Evolutionary conservation across 2,329 filamentous ascomycete species (phyloP).

Genomic region (Cladophialophora psammophila): DNA sequence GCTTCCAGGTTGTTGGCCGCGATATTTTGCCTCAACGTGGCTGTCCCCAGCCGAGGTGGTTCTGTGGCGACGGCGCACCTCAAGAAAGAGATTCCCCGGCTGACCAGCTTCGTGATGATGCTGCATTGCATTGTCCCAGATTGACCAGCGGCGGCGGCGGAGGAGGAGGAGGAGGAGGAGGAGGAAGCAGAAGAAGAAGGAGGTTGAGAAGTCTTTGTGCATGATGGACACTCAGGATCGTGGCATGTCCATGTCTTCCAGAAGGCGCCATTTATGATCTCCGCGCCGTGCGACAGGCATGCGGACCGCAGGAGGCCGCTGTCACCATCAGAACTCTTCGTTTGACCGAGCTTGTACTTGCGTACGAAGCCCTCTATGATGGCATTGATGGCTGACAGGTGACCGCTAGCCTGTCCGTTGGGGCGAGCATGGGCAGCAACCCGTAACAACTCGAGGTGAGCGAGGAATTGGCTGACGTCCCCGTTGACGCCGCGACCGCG

Average conservation of each 20-base stretch:
- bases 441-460: constrained; percentile 23
- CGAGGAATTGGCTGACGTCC: constrained; percentile 26
- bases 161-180: no score
- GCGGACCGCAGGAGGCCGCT: constrained; percentile 13
- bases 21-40: not conserved
- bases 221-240: constrained; percentile 5
- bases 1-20: not conserved
- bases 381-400: constrained; percentile 16
- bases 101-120: not conserved
- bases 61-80: constrained; percentile 6
- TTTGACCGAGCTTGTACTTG: constrained; percentile 2
- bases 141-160: no score
- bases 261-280: constrained; percentile 25
- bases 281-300: constrained; percentile 15
- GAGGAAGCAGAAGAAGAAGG: not conserved
- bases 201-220: not conserved
- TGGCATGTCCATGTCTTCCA: constrained; percentile 24
- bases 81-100: constrained; percentile 6
- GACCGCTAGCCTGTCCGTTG: not conserved
- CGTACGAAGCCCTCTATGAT: constrained; percentile 13
- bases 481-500: constrained; percentile 21
- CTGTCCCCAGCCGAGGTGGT: not conserved
- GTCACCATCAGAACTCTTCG: not conserved
- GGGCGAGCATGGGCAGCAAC: constrained; percentile 9
- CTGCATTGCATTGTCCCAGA: not conserved